Conservation (phyloP, 306 rosid genomes). For the Rosa persica region DNA sequence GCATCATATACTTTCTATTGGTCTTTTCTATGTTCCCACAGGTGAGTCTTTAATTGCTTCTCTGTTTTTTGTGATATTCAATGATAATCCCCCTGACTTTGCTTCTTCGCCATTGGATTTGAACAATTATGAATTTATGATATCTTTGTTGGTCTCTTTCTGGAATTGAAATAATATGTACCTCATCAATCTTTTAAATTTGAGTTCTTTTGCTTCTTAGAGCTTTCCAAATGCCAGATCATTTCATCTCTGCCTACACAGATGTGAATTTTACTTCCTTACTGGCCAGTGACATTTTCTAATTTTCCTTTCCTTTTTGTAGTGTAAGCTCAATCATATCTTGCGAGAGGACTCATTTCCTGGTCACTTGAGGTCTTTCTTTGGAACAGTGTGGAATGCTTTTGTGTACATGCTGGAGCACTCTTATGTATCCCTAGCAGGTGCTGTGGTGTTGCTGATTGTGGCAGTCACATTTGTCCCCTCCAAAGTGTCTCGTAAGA, state of each 20-base stretch:
- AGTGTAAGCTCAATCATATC: conserved; percentile 92
- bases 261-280: conserved; percentile 7
- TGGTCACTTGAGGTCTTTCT: conserved; percentile 72
- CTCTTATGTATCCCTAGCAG: conserved; percentile 74
- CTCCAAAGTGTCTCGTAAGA: conserved; percentile 78
- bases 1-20: conserved; percentile 85
- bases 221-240: conserved; percentile 5
- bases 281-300: conserved; percentile 29
- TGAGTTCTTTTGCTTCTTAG: conserved; percentile 15
- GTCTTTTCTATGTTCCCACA: conserved; percentile 97
- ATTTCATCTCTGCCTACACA: conserved; percentile 11
- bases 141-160: neutral
- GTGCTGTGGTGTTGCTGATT: conserved; percentile 67
- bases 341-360: conserved; percentile 81
- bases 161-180: neutral
- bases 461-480: conserved; percentile 81
- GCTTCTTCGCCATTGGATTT: neutral
- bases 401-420: conserved; percentile 64
- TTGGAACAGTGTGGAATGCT: conserved; percentile 81
- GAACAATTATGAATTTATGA: conserved; percentile 2
- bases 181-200: neutral
- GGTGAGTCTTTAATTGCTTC: conserved; percentile 45
- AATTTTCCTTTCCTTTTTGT: conserved; percentile 34
- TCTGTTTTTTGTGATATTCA: conserved; percentile 3
- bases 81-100: neutral